These are phyloP conservation scores for Echinochloa phyllopogon DNA, from an alignment of 176 grass and related monocot species.

Conservation along the genomic window DNA sequence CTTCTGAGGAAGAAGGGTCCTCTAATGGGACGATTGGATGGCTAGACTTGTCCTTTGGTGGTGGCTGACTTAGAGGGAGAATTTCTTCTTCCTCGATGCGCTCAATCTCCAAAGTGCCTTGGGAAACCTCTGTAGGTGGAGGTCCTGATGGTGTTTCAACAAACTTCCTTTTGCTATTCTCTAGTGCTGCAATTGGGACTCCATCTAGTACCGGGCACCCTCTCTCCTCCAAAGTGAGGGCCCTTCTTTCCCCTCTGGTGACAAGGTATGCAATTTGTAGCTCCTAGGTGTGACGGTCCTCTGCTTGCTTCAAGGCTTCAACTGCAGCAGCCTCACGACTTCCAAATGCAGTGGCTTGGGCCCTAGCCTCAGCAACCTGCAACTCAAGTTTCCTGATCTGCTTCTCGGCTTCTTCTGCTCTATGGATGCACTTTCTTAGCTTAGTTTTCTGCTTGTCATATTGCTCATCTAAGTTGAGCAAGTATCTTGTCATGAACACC, in stretches of 20 bases:
- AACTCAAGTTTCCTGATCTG: accelerated
- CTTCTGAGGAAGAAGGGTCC: background rate
- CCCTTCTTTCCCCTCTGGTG: background rate
- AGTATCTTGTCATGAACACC: background rate
- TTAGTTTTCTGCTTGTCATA: background rate
- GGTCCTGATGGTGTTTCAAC: background rate
- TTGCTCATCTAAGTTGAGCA: background rate
- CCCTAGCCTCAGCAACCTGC: background rate
- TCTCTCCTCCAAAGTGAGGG: background rate
- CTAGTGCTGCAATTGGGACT: background rate
- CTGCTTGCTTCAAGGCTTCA: background rate
- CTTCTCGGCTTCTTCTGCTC: background rate
- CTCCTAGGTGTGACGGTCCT: background rate
- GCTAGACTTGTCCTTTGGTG: background rate
- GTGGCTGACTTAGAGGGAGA: background rate
- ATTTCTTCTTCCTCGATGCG: background rate
- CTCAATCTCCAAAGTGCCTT: background rate
- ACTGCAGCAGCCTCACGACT: background rate
- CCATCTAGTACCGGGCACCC: background rate
- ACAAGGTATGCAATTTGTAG: background rate
- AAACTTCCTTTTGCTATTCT: background rate
- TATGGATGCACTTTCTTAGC: background rate
- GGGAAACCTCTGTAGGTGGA: background rate
- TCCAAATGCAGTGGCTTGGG: background rate
- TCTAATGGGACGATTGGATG: background rate